phyloP scores from a whole-genome alignment of 768 basidiomycete species.

The Piloderma croceum region DNA sequence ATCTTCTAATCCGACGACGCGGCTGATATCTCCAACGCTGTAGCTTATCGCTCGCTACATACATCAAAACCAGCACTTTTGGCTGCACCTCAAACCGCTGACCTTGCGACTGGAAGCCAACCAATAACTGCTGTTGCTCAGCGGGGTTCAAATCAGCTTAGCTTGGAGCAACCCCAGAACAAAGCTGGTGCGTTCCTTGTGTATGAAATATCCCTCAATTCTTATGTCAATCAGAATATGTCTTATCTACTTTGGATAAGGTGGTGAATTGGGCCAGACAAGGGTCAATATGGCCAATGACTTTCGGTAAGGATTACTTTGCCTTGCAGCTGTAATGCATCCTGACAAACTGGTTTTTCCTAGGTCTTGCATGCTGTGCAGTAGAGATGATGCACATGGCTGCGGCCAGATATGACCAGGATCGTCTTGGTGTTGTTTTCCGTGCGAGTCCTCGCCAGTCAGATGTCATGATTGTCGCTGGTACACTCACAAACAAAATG shows the following conservation, averaged over 20 bases:
- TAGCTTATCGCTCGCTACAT: slow-evolving; percentile 54
- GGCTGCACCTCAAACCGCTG: slow-evolving; percentile 32
- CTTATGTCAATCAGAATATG: slow-evolving; percentile 64
- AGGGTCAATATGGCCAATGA: slow-evolving; percentile 99
- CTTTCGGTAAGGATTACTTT: slow-evolving; percentile 66
- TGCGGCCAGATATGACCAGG: slow-evolving; percentile 97
- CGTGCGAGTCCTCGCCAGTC: slow-evolving; percentile 98
- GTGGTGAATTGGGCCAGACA: slow-evolving; percentile 96
- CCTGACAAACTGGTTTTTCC: slow-evolving; percentile 14
- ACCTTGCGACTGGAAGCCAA: slow-evolving; percentile 37
- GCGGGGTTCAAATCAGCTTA: slow-evolving; percentile 75
- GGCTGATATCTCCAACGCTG: slow-evolving; percentile 8
- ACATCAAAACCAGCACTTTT: slow-evolving; percentile 38
- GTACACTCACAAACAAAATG: slow-evolving; percentile 99
- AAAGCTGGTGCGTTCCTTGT: slow-evolving; percentile 60
- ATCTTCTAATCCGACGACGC: slow-evolving; percentile 6
- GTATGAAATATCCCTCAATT: slow-evolving; percentile 3
- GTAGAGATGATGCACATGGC: slow-evolving; percentile 99
- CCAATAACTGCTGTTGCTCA: slow-evolving; percentile 72
- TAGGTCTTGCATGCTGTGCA: slow-evolving; percentile 96
- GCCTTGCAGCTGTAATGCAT: background rate
- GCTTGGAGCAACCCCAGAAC: slow-evolving; percentile 85
- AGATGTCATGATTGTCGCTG: slow-evolving; percentile 99
- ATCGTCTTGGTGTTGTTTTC: slow-evolving; percentile 94
- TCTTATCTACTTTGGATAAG: slow-evolving; percentile 93